A percentile compares a stretch with the other conserved stretches of the same genome.
Evolutionary conservation across 768 basidiomycete genomes (phyloP).

Genomic region (Tulasnella sp.): DNA sequence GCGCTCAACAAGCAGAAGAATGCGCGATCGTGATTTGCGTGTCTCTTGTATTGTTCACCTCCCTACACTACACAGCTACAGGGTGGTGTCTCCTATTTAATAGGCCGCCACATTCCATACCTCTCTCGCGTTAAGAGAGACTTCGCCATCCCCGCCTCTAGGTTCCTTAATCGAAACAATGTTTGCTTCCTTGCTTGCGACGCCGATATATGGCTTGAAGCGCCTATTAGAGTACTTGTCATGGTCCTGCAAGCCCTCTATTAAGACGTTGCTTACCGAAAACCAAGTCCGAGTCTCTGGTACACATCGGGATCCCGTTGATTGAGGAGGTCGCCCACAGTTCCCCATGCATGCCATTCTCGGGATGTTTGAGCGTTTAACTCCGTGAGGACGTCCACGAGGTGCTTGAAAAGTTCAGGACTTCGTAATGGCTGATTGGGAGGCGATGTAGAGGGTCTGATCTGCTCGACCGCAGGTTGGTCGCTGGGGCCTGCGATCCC

Average conservation of each 20-base stretch:
- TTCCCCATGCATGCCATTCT: background rate
- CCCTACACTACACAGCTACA: background rate
- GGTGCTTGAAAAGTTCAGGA: background rate
- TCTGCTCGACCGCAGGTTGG: background rate
- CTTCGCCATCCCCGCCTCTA: background rate
- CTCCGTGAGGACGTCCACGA: background rate
- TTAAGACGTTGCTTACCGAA: background rate
- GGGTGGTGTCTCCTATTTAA: no score
- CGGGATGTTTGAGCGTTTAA: background rate
- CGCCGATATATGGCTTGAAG: background rate
- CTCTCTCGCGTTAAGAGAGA: background rate
- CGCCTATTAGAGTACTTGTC: background rate
- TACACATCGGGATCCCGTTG: background rate
- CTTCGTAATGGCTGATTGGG: background rate
- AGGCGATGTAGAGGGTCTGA: background rate
- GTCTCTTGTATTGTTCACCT: background rate
- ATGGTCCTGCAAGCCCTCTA: background rate
- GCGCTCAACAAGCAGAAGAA: constrained; percentile 19
- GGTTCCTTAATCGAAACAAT: background rate
- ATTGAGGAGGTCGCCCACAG: background rate
- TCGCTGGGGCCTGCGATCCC: background rate
- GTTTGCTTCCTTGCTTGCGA: background rate
- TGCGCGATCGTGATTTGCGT: constrained; percentile 7
- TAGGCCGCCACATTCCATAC: background rate
- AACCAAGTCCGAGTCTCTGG: background rate